phyloP scores from a whole-genome alignment of 2,329 filamentous ascomycete species.

The Penicillium sp. region DNA sequence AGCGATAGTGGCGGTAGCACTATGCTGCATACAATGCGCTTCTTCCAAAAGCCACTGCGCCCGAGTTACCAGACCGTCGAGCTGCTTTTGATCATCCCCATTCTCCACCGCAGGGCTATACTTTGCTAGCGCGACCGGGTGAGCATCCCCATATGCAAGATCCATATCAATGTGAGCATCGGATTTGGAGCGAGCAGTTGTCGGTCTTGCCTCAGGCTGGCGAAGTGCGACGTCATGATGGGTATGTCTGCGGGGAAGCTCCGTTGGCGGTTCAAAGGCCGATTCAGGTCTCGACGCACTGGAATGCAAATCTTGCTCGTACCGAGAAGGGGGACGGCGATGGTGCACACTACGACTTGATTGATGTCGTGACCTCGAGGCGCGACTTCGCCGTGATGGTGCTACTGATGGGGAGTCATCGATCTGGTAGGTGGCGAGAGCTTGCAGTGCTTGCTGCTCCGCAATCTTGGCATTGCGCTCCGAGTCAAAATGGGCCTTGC shows the following conservation, averaged over 20 bases:
- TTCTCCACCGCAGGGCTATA: slow-evolving; percentile 44
- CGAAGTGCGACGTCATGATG: slow-evolving; percentile 34
- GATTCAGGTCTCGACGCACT: slow-evolving; percentile 18
- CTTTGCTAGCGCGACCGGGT: slow-evolving; percentile 56
- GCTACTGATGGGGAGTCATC: slow-evolving; percentile 50
- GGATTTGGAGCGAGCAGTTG: slow-evolving; percentile 31
- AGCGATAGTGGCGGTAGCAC: slow-evolving; percentile 77
- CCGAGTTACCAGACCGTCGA: slow-evolving; percentile 68
- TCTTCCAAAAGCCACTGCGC: slow-evolving; percentile 80
- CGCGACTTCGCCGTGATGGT: slow-evolving; percentile 43
- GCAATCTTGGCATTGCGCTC: slow-evolving; percentile 62
- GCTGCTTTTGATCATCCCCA: slow-evolving; percentile 54
- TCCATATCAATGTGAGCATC: slow-evolving; percentile 73
- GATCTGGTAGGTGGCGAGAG: slow-evolving; percentile 52
- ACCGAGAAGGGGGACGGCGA: slow-evolving; percentile 23
- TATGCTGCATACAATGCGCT: slow-evolving; percentile 84
- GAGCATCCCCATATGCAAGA: slow-evolving; percentile 85
- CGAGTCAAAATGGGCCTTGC: slow-evolving; percentile 77
- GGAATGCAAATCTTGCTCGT: slow-evolving; percentile 35
- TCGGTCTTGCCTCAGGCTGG: slow-evolving; percentile 25
- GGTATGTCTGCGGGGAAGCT: slow-evolving; percentile 41
- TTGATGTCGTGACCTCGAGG: slow-evolving; percentile 31
- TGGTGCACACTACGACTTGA: slow-evolving; percentile 27
- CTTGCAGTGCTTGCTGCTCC: slow-evolving; percentile 61
- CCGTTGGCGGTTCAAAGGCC: slow-evolving; percentile 20